These are phyloP conservation scores for Margaritispora aquatica DNA, from an alignment of 495 filamentous ascomycete genomes.

Conservation along the genomic window DNA sequence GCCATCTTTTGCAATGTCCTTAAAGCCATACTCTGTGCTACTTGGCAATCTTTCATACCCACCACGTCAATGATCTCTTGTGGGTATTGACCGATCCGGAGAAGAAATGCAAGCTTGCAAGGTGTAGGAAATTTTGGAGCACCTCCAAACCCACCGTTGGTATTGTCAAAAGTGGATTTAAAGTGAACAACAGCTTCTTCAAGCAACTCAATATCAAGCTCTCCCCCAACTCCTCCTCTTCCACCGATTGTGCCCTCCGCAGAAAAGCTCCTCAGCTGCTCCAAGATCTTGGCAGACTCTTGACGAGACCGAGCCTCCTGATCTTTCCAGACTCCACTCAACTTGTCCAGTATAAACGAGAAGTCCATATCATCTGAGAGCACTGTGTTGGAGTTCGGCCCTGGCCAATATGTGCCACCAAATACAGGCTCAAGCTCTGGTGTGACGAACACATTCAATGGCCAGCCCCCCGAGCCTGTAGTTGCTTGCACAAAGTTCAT, in stretches of 20 bases:
- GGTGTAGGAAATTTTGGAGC: constrained; percentile 92
- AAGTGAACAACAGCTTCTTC: constrained; percentile 87
- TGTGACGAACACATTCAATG: constrained; percentile 92
- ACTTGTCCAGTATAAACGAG: constrained; percentile 74
- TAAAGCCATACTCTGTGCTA: constrained; percentile 75
- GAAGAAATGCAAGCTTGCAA: constrained; percentile 73
- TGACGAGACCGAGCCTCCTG: constrained; percentile 74
- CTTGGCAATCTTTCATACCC: constrained; percentile 68
- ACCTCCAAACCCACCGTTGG: constrained; percentile 71
- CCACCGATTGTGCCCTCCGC: constrained; percentile 71
- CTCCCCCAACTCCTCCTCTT: constrained; percentile 43
- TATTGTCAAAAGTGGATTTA: constrained; percentile 66
- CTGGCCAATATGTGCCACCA: constrained; percentile 95
- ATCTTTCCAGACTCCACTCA: constrained; percentile 75
- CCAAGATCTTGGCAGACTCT: constrained; percentile 75
- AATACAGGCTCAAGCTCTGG: constrained; percentile 91
- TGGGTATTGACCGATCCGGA: constrained; percentile 70
- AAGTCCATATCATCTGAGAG: constrained; percentile 57
- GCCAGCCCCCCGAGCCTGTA: constrained; percentile 90
- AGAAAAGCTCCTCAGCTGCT: constrained; percentile 77
- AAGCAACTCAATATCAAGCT: constrained; percentile 81
- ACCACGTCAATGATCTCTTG: constrained; percentile 74
- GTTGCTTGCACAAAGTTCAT: constrained; percentile 98
- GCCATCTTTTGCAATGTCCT: constrained; percentile 77
- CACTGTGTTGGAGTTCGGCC: constrained; percentile 52